phyloP scores from a whole-genome alignment of 1,284 basidiomycete species.

The Anthracocystis setariae region DNA sequence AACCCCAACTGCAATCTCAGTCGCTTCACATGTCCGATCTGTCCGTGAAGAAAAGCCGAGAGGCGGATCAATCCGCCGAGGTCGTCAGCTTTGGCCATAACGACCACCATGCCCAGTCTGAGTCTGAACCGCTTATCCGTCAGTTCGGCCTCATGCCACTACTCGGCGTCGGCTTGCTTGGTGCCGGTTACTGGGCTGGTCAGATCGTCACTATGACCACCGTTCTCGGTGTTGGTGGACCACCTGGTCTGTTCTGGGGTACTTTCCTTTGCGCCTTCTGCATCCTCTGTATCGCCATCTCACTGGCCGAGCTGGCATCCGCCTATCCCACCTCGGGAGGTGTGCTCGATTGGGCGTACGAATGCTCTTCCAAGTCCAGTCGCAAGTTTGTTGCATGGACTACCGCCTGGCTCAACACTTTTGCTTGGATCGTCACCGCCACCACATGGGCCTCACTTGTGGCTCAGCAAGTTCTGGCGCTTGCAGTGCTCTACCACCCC shows the following conservation, averaged over 20 bases:
- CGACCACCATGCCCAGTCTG: slow-evolving; percentile 7
- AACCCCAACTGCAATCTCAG: too few relatives aligned
- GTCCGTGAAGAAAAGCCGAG: slow-evolving; percentile 8
- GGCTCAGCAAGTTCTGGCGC: slow-evolving; percentile 28
- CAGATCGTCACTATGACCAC: slow-evolving; percentile 40
- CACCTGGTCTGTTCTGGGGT: slow-evolving; percentile 34
- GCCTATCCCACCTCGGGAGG: slow-evolving; percentile 29
- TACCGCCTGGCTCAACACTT: slow-evolving; percentile 37
- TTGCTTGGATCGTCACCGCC: slow-evolving; percentile 35
- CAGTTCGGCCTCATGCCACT: slow-evolving; percentile 35
- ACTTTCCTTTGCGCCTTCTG: slow-evolving; percentile 26
- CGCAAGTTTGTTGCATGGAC: slow-evolving; percentile 39
- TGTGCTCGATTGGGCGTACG: slow-evolving; percentile 35
- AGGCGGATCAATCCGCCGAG: slow-evolving; percentile 14
- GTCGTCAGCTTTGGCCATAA: slow-evolving; percentile 18
- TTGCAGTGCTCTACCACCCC: slow-evolving; percentile 28
- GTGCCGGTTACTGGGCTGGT: slow-evolving; percentile 35
- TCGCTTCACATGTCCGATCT: slow-evolving; percentile 16
- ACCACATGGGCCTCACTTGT: slow-evolving; percentile 34
- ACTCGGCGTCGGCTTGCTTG: slow-evolving; percentile 31
- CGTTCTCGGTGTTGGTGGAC: slow-evolving; percentile 27
- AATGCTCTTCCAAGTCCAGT: slow-evolving; percentile 25
- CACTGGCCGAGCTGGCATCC: slow-evolving; percentile 34
- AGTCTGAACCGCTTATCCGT: slow-evolving; percentile 20
- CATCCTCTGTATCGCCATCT: slow-evolving; percentile 35